phyloP scores from a whole-genome alignment of 495 filamentous ascomycete genomes.

The Penicillium diatomitis region DNA sequence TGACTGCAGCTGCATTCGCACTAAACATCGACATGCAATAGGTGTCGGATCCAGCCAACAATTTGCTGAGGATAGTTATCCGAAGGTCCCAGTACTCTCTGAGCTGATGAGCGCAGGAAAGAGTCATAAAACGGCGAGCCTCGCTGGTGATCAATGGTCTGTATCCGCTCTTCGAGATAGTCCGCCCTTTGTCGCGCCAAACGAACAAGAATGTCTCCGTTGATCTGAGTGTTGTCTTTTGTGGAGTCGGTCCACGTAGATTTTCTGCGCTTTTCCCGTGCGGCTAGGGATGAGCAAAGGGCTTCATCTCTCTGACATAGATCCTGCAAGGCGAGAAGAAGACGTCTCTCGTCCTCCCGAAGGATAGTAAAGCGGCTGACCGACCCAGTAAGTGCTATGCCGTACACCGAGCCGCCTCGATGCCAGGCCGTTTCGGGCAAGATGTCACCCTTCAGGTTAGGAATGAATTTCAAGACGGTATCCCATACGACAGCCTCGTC shows the following conservation, averaged over 20 bases:
- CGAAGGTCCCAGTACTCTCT: constrained; percentile 1
- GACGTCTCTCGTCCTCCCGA: constrained; percentile 41
- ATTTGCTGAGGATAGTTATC: constrained; percentile 1
- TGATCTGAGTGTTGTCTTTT: constrained; percentile 47
- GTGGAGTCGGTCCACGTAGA: constrained; percentile 23
- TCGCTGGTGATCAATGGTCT: constrained; percentile 1
- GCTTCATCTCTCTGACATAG: constrained; percentile 35
- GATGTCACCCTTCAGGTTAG: background rate
- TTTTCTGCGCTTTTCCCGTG: constrained; percentile 17
- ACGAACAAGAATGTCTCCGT: constrained; percentile 56
- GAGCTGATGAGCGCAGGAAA: background rate
- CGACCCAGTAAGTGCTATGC: constrained; percentile 56
- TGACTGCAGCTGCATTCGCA: background rate
- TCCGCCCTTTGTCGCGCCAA: constrained; percentile 41
- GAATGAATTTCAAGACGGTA: background rate
- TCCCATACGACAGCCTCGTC: background rate
- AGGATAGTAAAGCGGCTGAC: constrained; percentile 54
- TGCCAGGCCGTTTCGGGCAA: background rate
- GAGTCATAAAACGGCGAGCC: background rate
- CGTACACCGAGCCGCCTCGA: constrained; percentile 31
- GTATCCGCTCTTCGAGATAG: constrained; percentile 31
- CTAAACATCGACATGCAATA: constrained; percentile 9
- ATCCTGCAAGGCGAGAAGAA: constrained; percentile 56
- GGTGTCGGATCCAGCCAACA: constrained; percentile 8
- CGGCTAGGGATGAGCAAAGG: constrained; percentile 30